Evolutionary conservation across 768 basidiomycete species (phyloP).

Genomic region (Coprinellus micaceus): DNA sequence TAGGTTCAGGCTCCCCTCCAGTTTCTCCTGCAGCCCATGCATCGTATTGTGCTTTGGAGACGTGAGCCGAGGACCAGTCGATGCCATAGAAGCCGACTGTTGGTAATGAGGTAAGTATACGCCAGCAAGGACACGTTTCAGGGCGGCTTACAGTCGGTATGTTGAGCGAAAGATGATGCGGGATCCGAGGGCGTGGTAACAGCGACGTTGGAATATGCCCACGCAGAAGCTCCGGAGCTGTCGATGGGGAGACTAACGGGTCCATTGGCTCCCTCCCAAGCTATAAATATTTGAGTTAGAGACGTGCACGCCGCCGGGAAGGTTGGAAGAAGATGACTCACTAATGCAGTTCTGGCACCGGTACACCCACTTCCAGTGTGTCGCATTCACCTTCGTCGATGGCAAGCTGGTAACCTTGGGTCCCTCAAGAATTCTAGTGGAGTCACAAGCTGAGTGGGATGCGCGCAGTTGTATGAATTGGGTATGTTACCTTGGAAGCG

Average conservation of each 20-base stretch:
- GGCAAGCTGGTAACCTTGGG: constrained; percentile 52
- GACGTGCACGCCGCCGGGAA: not conserved
- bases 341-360: constrained; percentile 65
- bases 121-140: not conserved
- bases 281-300: constrained; percentile 9
- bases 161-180: constrained; percentile 48
- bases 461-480: not conserved
- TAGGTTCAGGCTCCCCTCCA: constrained; percentile 32
- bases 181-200: constrained; percentile 51
- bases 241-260: constrained; percentile 35
- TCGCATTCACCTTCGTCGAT: constrained; percentile 48
- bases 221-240: constrained; percentile 42
- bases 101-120: not conserved
- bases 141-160: constrained; percentile 50
- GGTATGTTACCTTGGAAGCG: constrained; percentile 42
- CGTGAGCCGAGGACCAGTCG: constrained; percentile 44
- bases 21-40: constrained; percentile 48
- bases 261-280: constrained; percentile 38
- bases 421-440: constrained; percentile 39
- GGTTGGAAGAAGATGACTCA: constrained; percentile 23
- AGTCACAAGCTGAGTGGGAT: not conserved
- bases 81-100: constrained; percentile 60
- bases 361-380: constrained; percentile 68
- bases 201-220: constrained; percentile 41
- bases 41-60: constrained; percentile 41